Percentiles rank a stretch among this genome's conserved stretches.
These are phyloP conservation scores for Hymenotorrendiella dingleyae DNA, from an alignment of 2,329 filamentous ascomycete genomes.

Conservation along the genomic window DNA sequence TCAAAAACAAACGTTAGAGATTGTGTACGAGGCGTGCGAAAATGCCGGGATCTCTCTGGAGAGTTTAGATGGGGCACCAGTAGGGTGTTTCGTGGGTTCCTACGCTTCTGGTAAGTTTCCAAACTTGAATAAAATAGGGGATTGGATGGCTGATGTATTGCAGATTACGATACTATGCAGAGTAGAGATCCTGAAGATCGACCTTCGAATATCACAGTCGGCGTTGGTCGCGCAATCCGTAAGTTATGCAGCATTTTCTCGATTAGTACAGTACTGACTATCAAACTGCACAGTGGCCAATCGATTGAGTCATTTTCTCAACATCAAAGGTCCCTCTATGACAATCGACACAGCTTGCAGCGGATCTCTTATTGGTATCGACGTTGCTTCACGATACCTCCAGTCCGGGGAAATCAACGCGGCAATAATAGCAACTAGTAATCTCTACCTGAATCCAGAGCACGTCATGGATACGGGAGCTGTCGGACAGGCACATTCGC, in stretches of 20 bases:
- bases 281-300: too few species aligned
- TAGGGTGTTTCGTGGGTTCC: constrained; percentile 14
- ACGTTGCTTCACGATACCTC: constrained; percentile 45
- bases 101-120: constrained; percentile 35
- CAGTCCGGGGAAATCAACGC: constrained; percentile 35
- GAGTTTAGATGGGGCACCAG: constrained; percentile 5
- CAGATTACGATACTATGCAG: constrained; percentile 17
- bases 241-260: too few species aligned
- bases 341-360: constrained; percentile 51
- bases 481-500: neutral
- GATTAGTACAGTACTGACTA: too few species aligned
- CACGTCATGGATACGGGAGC: constrained; percentile 5
- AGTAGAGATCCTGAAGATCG: constrained; percentile 16
- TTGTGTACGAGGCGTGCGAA: constrained; percentile 56
- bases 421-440: constrained; percentile 24
- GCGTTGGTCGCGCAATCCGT: constrained; percentile 29
- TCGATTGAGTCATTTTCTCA: constrained; percentile 49
- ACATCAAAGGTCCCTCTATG: constrained; percentile 49
- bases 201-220: constrained; percentile 4
- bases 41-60: constrained; percentile 16
- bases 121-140: too few species aligned
- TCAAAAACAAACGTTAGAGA: constrained; percentile 43
- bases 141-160: constrained; percentile 37
- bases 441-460: constrained; percentile 18
- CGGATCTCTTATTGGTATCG: constrained; percentile 39